Percentiles rank a stretch among this genome's conserved stretches.
Conservation (phyloP, 2,329 filamentous ascomycete species). For the Cladophialophora exuberans region DNA sequence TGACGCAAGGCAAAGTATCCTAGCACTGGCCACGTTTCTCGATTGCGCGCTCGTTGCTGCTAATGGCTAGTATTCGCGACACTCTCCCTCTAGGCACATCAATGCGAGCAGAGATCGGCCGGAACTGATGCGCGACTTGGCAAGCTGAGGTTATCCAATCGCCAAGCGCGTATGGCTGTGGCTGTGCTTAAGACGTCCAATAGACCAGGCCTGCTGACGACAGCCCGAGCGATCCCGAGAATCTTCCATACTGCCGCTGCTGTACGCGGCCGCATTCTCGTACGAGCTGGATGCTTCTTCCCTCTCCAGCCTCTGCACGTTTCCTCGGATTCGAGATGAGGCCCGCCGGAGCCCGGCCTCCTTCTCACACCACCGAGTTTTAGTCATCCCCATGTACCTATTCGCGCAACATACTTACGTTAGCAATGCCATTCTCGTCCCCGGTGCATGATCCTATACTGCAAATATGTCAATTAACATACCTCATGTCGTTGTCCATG, state of each 20-base stretch:
- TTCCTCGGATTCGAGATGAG: slow-evolving; percentile 12
- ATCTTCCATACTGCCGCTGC: slow-evolving; percentile 16
- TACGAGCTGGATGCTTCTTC: neutral
- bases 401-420: slow-evolving; percentile 13
- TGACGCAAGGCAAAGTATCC: neutral
- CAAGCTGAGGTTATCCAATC: slow-evolving; percentile 4
- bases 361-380: slow-evolving; percentile 1
- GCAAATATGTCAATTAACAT: neutral
- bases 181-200: slow-evolving; percentile 20
- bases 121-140: slow-evolving; percentile 7
- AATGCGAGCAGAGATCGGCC: slow-evolving; percentile 3
- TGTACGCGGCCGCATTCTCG: slow-evolving; percentile 11
- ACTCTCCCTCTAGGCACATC: neutral
- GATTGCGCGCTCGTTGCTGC: neutral
- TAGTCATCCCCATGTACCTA: slow-evolving; percentile 5
- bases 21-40: neutral
- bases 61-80: neutral
- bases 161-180: slow-evolving; percentile 4
- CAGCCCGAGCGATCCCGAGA: slow-evolving; percentile 15
- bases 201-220: neutral
- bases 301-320: neutral
- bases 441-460: neutral
- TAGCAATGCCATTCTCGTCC: neutral
- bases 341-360: slow-evolving; percentile 2
- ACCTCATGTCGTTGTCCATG: neutral